phyloP scores from a whole-genome alignment of 1,284 basidiomycete species.

The Marasmius sp. region DNA sequence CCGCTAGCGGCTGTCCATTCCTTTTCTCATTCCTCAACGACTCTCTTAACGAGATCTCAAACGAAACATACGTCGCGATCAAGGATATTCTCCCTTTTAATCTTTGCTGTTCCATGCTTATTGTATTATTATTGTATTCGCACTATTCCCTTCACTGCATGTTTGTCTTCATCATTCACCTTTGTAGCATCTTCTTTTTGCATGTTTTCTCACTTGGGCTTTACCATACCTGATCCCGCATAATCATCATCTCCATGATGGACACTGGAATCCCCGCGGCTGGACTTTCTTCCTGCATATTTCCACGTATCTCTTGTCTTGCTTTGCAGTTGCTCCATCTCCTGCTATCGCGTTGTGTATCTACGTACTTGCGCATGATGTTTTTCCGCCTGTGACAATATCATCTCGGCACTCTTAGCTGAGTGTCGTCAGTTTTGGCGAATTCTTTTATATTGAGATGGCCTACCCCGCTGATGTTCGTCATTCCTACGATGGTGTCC shows the following conservation, averaged over 20 bases:
- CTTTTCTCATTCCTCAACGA: background rate
- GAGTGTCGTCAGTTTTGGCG: too few species aligned
- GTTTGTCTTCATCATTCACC: background rate
- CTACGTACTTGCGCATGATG: background rate
- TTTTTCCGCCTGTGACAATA: too few species aligned
- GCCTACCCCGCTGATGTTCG: too few species aligned
- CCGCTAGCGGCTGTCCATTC: conserved; percentile 3
- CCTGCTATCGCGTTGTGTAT: background rate
- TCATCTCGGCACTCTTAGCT: too few species aligned
- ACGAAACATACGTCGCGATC: conserved; percentile 6
- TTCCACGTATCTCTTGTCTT: background rate
- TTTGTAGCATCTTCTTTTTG: background rate
- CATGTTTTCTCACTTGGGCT: background rate
- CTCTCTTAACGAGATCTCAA: conserved; percentile 1
- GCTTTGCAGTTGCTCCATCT: background rate
- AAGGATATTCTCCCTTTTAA: conserved; percentile 1
- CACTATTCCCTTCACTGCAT: conserved; percentile 3
- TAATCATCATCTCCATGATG: conserved; percentile 3
- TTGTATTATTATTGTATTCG: conserved; percentile 14
- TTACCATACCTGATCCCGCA: background rate
- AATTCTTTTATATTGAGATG: too few species aligned
- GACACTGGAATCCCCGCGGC: background rate
- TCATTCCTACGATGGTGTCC: too few species aligned
- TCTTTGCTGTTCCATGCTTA: background rate
- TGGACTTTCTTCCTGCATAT: background rate